Evolutionary conservation across 257 asterid species (phyloP).

Genomic region (Capsicum pubescens): DNA sequence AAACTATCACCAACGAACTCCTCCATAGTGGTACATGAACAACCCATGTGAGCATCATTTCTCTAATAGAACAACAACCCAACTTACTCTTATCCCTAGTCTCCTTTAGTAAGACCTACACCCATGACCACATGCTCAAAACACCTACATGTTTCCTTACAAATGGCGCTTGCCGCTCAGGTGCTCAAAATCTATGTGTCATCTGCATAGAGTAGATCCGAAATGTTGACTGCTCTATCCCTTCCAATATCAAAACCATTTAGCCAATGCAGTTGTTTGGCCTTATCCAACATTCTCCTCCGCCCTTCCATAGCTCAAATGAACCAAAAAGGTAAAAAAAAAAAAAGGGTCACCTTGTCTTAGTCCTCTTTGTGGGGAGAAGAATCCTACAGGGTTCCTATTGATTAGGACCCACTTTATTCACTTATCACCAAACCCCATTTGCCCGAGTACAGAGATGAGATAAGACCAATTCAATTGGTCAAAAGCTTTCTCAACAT

Average conservation of each 20-base stretch:
- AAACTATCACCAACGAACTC: neutral
- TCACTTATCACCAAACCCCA: neutral
- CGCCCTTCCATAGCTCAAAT: neutral
- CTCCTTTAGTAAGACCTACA: neutral
- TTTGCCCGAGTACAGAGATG: neutral
- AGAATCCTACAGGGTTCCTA: neutral
- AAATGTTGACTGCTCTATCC: neutral
- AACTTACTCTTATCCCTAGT: neutral
- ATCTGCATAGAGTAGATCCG: neutral
- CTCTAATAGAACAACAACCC: neutral
- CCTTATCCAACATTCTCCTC: neutral
- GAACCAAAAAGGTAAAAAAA: neutral
- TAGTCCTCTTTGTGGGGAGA: neutral
- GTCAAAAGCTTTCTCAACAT: neutral
- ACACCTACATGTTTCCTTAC: neutral
- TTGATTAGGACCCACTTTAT: neutral
- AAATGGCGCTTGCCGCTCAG: neutral
- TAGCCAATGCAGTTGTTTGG: neutral
- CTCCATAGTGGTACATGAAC: neutral
- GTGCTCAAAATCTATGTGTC: neutral
- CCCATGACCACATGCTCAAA: neutral
- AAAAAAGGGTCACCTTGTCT: neutral
- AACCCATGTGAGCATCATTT: neutral
- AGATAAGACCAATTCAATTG: slow-evolving; percentile 8
- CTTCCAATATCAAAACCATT: neutral